A percentile compares a stretch with the other conserved stretches of the same genome.
Evolutionary conservation across 2,329 filamentous ascomycete genomes (phyloP).

Genomic region (Fusarium nodosum): DNA sequence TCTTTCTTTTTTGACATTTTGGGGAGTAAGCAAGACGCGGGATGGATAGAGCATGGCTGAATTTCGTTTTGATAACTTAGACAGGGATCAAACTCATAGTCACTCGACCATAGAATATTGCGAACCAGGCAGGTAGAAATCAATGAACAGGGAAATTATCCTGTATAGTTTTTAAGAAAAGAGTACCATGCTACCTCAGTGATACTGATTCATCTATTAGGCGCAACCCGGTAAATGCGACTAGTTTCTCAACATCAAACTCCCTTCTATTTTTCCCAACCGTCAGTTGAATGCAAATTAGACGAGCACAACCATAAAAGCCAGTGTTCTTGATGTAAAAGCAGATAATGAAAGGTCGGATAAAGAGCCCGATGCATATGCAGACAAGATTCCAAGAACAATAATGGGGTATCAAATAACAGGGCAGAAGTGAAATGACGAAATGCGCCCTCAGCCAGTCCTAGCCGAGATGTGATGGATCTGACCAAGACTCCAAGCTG

Average conservation of each 20-base stretch:
- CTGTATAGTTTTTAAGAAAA: slow-evolving; percentile 20
- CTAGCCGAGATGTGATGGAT: slow-evolving; percentile 10
- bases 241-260: slow-evolving; percentile 12
- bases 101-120: slow-evolving; percentile 12
- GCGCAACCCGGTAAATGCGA: slow-evolving; percentile 25
- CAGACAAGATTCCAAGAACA: slow-evolving; percentile 32
- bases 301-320: slow-evolving; percentile 27
- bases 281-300: slow-evolving; percentile 24
- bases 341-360: slow-evolving; percentile 22
- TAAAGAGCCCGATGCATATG: slow-evolving; percentile 22
- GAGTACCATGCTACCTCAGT: slow-evolving; percentile 24
- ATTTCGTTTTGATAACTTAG: slow-evolving; percentile 30
- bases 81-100: slow-evolving; percentile 6
- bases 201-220: slow-evolving; percentile 34
- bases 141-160: slow-evolving; percentile 15
- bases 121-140: slow-evolving; percentile 8
- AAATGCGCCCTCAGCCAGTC: slow-evolving; percentile 10
- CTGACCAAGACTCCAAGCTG: slow-evolving; percentile 1
- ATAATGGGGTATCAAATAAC: slow-evolving; percentile 51
- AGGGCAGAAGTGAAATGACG: slow-evolving; percentile 44
- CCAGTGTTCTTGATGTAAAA: slow-evolving; percentile 26
- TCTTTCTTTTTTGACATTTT: slow-evolving; percentile 2
- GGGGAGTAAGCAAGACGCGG: slow-evolving; percentile 14
- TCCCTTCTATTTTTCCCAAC: slow-evolving; percentile 38
- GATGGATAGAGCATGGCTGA: slow-evolving; percentile 10